Conservation (phyloP, 495 filamentous ascomycete genomes). For the Penicillium ucsense region DNA sequence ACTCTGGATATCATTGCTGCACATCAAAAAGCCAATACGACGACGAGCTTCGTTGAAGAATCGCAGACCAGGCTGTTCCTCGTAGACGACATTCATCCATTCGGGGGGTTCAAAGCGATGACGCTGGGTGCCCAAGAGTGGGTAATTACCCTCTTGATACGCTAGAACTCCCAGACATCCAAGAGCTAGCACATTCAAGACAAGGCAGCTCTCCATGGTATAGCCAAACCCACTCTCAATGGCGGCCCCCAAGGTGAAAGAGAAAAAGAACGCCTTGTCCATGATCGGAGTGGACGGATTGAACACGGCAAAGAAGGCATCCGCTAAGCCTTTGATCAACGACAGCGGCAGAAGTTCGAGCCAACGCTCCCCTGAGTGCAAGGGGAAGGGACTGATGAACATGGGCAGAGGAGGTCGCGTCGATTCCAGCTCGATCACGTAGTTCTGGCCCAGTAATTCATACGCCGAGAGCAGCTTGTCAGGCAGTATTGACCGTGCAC, state of each 20-base stretch:
- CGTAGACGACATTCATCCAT: slow-evolving; percentile 34
- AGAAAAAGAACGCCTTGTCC: slow-evolving; percentile 39
- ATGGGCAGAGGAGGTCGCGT: slow-evolving; percentile 30
- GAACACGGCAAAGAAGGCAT: slow-evolving; percentile 36
- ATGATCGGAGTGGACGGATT: slow-evolving; percentile 40
- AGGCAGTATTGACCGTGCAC: slow-evolving; percentile 30
- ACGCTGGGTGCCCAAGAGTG: slow-evolving; percentile 25
- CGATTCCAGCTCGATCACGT: slow-evolving; percentile 37
- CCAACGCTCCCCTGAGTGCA: slow-evolving; percentile 31
- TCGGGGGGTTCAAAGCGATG: slow-evolving; percentile 33
- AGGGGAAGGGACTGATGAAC: slow-evolving; percentile 31
- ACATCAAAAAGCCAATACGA: slow-evolving; percentile 40
- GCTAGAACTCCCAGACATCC: slow-evolving; percentile 36
- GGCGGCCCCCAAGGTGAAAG: slow-evolving; percentile 32
- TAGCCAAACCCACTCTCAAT: slow-evolving; percentile 36
- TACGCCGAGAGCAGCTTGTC: slow-evolving; percentile 25
- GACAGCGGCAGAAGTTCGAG: slow-evolving; percentile 30
- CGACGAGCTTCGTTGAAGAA: slow-evolving; percentile 40
- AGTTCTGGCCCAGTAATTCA: slow-evolving; percentile 34
- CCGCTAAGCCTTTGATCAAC: slow-evolving; percentile 34
- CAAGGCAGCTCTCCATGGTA: slow-evolving; percentile 36
- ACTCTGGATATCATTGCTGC: slow-evolving; percentile 36
- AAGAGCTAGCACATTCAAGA: slow-evolving; percentile 35
- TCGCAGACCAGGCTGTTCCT: slow-evolving; percentile 32
- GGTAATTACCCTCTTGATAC: slow-evolving; percentile 36